Base-by-base conservation (phyloP, 179 eudicot species). In the Gypsophila paniculata region DNA sequence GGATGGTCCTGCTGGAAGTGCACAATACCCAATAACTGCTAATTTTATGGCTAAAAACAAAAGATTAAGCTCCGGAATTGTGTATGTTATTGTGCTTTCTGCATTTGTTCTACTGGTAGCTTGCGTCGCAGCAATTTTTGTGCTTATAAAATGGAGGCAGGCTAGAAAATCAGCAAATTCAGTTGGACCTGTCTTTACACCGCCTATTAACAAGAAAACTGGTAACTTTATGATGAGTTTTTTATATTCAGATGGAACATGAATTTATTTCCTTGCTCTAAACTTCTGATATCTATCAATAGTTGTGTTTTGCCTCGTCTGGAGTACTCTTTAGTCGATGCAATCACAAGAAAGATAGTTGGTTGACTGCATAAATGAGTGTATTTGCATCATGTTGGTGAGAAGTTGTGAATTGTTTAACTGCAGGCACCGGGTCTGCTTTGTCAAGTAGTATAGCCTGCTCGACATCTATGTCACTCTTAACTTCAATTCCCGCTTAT, bases 1-100 rank as follows among this genome's bases (percentile, higher is more conserved):
- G 32, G 79, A 71, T 75, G 89, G 91, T 80, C 99, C 96, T 64
- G 76, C 73, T 80, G 91, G 82, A 75, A 88, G 86, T 79, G 80
- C 76, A 36, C 87, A 88, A 69, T 79, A 75, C 78, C 97, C 97
- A 71, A 74, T 94, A 52, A 85, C 97, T 75, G 99, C 99, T 22
- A 78, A 86, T 78, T 64, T 86, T 71, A 77, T 73, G 46, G 77
- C 77, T 75, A 91, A 83, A 76, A 82, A 65, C 73, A 80, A 73
- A 81, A 87, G 83, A 78, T 76, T 91, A 83, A 87, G 77, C 70
- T 74, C 92, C 65, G 85, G 78, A 82, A 77, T 82, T n/a, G 80
- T 91, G 71, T 81, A 84, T 64, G 79, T 91, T 68, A 94, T 91
- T 77, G 82, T 85, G 26, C 84, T 87, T 54, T 94, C 99, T 70